Evolutionary conservation across 768 basidiomycete genomes (phyloP).

Genomic region (Tremella fuciformis): DNA sequence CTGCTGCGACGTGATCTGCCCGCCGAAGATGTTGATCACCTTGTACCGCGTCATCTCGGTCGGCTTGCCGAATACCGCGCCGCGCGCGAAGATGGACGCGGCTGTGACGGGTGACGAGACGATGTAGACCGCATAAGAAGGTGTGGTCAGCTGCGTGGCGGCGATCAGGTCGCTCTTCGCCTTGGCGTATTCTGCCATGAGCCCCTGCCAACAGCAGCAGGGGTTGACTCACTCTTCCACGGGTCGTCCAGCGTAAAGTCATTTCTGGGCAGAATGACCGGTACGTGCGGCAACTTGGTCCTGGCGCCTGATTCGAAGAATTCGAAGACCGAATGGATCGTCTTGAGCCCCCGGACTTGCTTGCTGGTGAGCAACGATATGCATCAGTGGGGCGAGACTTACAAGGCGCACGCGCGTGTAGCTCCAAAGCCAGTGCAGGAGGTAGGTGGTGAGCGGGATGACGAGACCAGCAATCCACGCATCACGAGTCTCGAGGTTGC

Average conservation of each 20-base stretch:
- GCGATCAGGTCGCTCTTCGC: slow-evolving; percentile 31
- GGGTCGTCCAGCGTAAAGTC: slow-evolving; percentile 27
- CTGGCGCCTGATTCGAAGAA: slow-evolving; percentile 29
- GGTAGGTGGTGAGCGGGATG: no score
- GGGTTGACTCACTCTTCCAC: slow-evolving; percentile 27
- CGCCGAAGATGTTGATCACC: slow-evolving; percentile 29
- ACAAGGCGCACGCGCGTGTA: no score
- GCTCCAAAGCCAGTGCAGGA: no score
- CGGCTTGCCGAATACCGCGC: slow-evolving; percentile 20
- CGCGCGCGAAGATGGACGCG: slow-evolving; percentile 10
- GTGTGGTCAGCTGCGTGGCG: slow-evolving; percentile 15
- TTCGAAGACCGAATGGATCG: slow-evolving; percentile 23
- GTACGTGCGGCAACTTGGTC: slow-evolving; percentile 27
- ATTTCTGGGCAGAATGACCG: slow-evolving; percentile 26
- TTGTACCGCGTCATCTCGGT: slow-evolving; percentile 19
- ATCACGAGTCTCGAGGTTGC: no score
- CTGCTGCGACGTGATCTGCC: slow-evolving; percentile 20
- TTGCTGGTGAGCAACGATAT: background rate
- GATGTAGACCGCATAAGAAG: slow-evolving; percentile 24
- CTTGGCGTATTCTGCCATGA: slow-evolving; percentile 27
- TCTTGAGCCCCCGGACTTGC: slow-evolving; percentile 26
- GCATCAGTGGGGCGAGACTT: no score
- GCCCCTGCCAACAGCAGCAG: background rate
- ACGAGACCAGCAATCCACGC: no score
- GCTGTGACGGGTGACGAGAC: slow-evolving; percentile 18